Percentiles rank a stretch among this genome's conserved stretches.
Evolutionary conservation across 352 stramenopile genomes (phyloP).

Genomic region (Globisporangium splendens): DNA sequence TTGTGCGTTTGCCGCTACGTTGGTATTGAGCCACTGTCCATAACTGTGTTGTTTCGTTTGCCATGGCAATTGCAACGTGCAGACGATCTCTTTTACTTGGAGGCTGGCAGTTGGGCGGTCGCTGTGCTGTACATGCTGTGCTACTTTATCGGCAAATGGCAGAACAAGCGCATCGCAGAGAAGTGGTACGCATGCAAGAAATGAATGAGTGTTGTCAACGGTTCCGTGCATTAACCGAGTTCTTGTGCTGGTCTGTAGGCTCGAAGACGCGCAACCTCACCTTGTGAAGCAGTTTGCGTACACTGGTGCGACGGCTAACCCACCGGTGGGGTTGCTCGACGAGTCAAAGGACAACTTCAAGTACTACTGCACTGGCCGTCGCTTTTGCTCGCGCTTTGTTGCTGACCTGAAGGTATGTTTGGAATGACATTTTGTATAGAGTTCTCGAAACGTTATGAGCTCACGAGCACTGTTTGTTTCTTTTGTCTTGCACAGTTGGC

Average conservation of each 20-base stretch:
- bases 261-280: conserved; percentile 60
- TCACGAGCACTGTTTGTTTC: neutral
- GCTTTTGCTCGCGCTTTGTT: conserved; percentile 73
- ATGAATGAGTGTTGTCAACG: neutral
- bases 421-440: neutral
- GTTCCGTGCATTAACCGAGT: no score
- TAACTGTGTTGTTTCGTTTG: neutral
- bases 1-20: neutral
- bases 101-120: conserved; percentile 43
- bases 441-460: neutral
- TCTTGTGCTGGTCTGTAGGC: conserved; percentile 14
- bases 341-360: conserved; percentile 79
- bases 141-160: conserved; percentile 62
- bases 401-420: conserved; percentile 51
- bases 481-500: conserved; percentile 26
- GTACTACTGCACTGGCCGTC: conserved; percentile 81
- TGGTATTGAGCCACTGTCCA: neutral
- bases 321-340: conserved; percentile 58
- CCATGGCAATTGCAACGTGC: neutral
- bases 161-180: conserved; percentile 62
- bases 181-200: conserved; percentile 40
- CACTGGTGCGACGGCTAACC: conserved; percentile 55
- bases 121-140: conserved; percentile 46
- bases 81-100: conserved; percentile 50
- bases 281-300: conserved; percentile 73